These are phyloP conservation scores for Pleurostoma richardsiae DNA, from an alignment of 2,329 filamentous ascomycete species.

Conservation along the genomic window DNA sequence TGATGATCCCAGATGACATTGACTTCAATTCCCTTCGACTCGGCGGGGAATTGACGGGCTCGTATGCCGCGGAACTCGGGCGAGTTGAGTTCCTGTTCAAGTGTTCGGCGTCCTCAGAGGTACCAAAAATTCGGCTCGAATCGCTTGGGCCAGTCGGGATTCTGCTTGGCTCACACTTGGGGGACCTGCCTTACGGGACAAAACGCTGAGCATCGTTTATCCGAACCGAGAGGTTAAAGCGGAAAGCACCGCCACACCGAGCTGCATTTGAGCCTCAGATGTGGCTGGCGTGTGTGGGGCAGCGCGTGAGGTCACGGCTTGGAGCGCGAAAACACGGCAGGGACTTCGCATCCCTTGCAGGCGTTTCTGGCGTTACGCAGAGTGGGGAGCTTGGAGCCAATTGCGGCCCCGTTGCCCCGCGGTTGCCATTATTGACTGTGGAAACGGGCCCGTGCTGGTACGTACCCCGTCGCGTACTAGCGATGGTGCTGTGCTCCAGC, in stretches of 20 bases:
- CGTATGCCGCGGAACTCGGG: too few species aligned
- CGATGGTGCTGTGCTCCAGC: not conserved
- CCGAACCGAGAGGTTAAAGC: too few species aligned
- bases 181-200: not conserved
- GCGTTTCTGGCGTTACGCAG: not conserved
- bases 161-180: slow-evolving; percentile 5
- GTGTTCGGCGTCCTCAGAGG: too few species aligned
- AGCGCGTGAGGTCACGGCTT: slow-evolving; percentile 16
- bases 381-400: slow-evolving; percentile 28
- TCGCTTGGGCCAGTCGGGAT: not conserved
- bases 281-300: too few species aligned
- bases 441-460: slow-evolving; percentile 4
- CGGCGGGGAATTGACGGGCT: too few species aligned
- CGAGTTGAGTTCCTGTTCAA: too few species aligned
- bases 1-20: not conserved
- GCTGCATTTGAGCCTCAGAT: too few species aligned
- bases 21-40: too few species aligned
- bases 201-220: too few species aligned
- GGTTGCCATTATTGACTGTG: slow-evolving; percentile 49
- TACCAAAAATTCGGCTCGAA: too few species aligned
- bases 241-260: too few species aligned
- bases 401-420: slow-evolving; percentile 46
- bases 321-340: slow-evolving; percentile 16
- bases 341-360: slow-evolving; percentile 4
- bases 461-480: slow-evolving; percentile 12